Conservation (phyloP, 2,329 filamentous ascomycete genomes). For the Colletotrichum euphorbiae region DNA sequence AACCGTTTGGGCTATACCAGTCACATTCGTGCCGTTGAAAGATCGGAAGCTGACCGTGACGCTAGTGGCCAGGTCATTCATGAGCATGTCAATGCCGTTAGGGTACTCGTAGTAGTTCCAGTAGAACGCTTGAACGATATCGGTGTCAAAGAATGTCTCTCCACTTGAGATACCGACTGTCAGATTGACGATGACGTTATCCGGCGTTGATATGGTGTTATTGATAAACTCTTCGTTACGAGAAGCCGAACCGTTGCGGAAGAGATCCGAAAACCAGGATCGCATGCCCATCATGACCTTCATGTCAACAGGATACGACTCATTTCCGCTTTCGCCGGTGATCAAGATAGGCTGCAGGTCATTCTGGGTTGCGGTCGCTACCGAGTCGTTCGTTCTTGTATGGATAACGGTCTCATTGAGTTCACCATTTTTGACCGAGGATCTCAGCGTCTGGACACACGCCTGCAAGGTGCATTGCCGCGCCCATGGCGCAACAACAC, state of each 20-base stretch:
- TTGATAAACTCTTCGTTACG: conserved; percentile 44
- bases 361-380: conserved; percentile 40
- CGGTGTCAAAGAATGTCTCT: conserved; percentile 50
- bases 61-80: conserved; percentile 49
- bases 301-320: conserved; percentile 44
- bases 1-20: conserved; percentile 45
- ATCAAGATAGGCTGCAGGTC: conserved; percentile 42
- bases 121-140: conserved; percentile 54
- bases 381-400: conserved; percentile 44
- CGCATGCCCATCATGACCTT: conserved; percentile 48
- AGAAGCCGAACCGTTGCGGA: conserved; percentile 46
- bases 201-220: conserved; percentile 43
- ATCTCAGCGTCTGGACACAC: conserved; percentile 47
- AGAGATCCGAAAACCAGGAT: conserved; percentile 48
- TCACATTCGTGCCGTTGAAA: conserved; percentile 45
- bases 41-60: conserved; percentile 51
- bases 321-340: conserved; percentile 21
- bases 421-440: conserved; percentile 45
- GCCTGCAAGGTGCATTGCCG: conserved; percentile 46
- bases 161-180: conserved; percentile 49
- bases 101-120: conserved; percentile 54
- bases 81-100: conserved; percentile 49
- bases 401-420: conserved; percentile 44
- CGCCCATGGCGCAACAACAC: conserved; percentile 46
- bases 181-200: conserved; percentile 47